A percentile compares a stretch with the other conserved stretches of the same genome.
These are phyloP conservation scores for Nakazawaea populi DNA, from an alignment of 805 yeast species.

Conservation along the genomic window DNA sequence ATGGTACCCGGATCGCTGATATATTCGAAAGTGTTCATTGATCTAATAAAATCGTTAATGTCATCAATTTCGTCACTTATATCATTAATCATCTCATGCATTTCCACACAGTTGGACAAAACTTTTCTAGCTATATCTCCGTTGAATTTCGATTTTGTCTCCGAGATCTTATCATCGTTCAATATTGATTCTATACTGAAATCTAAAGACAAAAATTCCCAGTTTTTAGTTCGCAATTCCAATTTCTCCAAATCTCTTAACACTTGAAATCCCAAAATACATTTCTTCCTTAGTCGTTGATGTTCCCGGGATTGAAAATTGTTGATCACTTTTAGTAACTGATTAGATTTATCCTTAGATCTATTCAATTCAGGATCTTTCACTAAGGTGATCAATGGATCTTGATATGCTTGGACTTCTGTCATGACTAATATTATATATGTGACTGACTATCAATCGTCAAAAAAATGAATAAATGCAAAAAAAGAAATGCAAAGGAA, in stretches of 20 bases:
- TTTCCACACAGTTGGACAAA: conserved; percentile 41
- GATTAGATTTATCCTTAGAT: conserved; percentile 32
- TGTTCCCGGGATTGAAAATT: conserved; percentile 36
- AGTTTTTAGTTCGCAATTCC: conserved; percentile 39
- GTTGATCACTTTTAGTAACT: conserved; percentile 35
- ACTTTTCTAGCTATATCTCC: conserved; percentile 50
- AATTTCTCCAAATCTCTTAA: conserved; percentile 45
- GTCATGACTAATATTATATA: conserved; percentile 15
- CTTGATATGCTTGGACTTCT: conserved; percentile 30
- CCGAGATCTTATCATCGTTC: conserved; percentile 11
- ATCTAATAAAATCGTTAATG: conserved; percentile 35
- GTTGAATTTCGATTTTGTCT: conserved; percentile 40
- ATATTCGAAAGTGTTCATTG: conserved; percentile 37
- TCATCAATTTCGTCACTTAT: conserved; percentile 41
- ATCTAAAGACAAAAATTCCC: conserved; percentile 52
- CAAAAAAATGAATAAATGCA: too few relatives aligned
- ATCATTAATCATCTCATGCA: conserved; percentile 34
- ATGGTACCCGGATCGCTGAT: conserved; percentile 49
- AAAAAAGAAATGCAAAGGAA: too few relatives aligned
- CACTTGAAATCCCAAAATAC: conserved; percentile 40
- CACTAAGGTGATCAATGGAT: conserved; percentile 41
- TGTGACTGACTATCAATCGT: neutral
- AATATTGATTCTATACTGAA: conserved; percentile 31
- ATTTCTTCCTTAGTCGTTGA: conserved; percentile 37
- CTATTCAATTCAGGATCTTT: conserved; percentile 42